Conservation (phyloP, 164 flowering plant genomes). For the Stephania cephalantha region DNA sequence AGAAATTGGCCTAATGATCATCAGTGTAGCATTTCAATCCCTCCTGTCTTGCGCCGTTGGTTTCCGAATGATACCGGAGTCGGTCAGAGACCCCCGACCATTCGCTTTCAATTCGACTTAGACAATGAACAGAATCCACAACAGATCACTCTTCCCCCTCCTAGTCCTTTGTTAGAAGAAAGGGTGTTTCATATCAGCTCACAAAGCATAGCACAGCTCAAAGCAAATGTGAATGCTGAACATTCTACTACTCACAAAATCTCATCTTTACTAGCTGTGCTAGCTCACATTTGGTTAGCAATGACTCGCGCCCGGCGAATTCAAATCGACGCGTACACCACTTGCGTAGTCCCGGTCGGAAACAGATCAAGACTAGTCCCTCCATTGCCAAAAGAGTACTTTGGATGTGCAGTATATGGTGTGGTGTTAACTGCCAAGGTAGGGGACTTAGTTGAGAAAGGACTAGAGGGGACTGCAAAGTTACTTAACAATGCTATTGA, state of each 20-base stretch:
- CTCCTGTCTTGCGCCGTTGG: constrained; percentile 21
- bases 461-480: constrained; percentile 25
- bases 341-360: constrained; percentile 1
- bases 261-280: constrained; percentile 17
- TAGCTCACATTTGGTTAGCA: constrained; percentile 14
- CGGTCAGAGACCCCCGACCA: background rate
- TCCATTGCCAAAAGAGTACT: constrained; percentile 26
- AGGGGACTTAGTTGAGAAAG: constrained; percentile 17
- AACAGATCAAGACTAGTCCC: constrained; percentile 24
- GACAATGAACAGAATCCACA: no score
- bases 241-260: background rate
- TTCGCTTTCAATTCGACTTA: background rate
- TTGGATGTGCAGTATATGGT: constrained; percentile 24
- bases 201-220: constrained; percentile 15
- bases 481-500: constrained; percentile 20
- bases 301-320: constrained; percentile 6
- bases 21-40: background rate
- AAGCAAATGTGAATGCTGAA: constrained; percentile 16
- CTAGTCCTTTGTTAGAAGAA: background rate
- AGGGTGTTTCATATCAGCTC: constrained; percentile 16
- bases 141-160: background rate
- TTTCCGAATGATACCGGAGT: background rate
- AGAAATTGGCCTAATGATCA: constrained; percentile 3
- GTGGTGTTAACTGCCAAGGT: constrained; percentile 7
- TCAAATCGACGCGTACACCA: constrained; percentile 11